Conservation (phyloP, 2,329 filamentous ascomycete species). For the Botrytis cinerea region DNA sequence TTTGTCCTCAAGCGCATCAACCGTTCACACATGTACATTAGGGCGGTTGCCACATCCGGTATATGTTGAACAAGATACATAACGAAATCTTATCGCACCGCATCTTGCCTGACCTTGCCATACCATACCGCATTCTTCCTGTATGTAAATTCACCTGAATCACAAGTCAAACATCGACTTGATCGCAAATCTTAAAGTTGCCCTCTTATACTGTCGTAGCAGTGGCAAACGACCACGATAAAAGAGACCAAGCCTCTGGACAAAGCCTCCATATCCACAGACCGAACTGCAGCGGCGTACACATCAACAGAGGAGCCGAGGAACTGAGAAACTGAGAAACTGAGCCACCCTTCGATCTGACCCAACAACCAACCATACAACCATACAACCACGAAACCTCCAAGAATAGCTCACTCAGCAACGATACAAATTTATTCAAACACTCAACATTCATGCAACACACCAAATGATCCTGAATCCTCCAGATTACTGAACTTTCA, state of each 20-base stretch:
- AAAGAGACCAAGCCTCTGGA: neutral
- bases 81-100: conserved; percentile 14
- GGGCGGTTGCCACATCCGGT: neutral
- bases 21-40: conserved; percentile 2
- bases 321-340: neutral
- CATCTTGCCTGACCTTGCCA: neutral
- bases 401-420: conserved; percentile 9
- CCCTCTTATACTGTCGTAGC: neutral
- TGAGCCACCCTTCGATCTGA: neutral
- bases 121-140: neutral
- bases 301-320: neutral
- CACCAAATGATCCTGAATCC: neutral
- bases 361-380: conserved; percentile 13
- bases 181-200: neutral
- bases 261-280: neutral
- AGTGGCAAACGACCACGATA: neutral
- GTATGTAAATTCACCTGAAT: neutral
- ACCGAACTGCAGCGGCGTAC: neutral
- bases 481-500: neutral
- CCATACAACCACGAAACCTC: neutral
- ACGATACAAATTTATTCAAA: neutral
- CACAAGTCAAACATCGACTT: neutral
- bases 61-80: conserved; percentile 12
- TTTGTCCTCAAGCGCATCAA: conserved; percentile 16
- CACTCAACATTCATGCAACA: conserved; percentile 14